Percentiles rank a stretch among this genome's conserved stretches.
phyloP scores from a whole-genome alignment of 352 stramenopile genomes.

The Phytophthora pini region DNA sequence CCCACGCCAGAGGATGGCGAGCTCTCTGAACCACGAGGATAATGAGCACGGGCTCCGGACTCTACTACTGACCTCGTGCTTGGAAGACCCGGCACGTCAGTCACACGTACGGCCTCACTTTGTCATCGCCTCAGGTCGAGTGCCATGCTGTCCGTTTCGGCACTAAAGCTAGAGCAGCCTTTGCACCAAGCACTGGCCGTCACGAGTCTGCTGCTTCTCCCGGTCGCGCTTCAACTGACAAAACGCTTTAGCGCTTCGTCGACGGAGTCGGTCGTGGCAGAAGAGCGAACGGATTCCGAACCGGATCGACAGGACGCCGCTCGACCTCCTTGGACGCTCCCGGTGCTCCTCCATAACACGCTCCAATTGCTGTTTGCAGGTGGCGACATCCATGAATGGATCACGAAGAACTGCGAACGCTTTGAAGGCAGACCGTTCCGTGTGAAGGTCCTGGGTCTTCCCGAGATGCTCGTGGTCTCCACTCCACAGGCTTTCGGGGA shows the following conservation, averaged over 20 bases:
- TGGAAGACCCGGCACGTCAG: background rate
- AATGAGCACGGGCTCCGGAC: slow-evolving; percentile 11
- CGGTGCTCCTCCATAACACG: slow-evolving; percentile 29
- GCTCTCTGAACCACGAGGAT: slow-evolving; percentile 16
- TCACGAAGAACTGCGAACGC: slow-evolving; percentile 11
- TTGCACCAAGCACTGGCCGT: slow-evolving; percentile 12
- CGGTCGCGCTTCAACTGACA: slow-evolving; percentile 18
- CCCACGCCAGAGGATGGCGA: slow-evolving; percentile 9
- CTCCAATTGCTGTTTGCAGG: slow-evolving; percentile 7
- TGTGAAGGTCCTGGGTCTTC: slow-evolving; percentile 41
- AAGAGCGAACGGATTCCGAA: slow-evolving; percentile 12
- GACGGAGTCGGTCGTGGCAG: background rate
- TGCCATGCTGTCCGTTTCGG: slow-evolving; percentile 23
- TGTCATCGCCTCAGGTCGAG: background rate
- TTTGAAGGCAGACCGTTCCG: slow-evolving; percentile 45
- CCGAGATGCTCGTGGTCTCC: slow-evolving; percentile 28
- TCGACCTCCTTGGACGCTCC: slow-evolving; percentile 23
- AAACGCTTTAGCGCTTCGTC: background rate
- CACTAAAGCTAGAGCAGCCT: slow-evolving; percentile 17
- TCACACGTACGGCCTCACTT: slow-evolving; percentile 18
- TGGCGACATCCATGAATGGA: slow-evolving; percentile 26
- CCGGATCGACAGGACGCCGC: slow-evolving; percentile 13
- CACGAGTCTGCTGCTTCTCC: slow-evolving; percentile 26
- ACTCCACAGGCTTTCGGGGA: slow-evolving; percentile 47
- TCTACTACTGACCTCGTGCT: slow-evolving; percentile 3